These are phyloP conservation scores for Westerdykella aurantiaca DNA, from an alignment of 2,329 filamentous ascomycete genomes.

Conservation along the genomic window DNA sequence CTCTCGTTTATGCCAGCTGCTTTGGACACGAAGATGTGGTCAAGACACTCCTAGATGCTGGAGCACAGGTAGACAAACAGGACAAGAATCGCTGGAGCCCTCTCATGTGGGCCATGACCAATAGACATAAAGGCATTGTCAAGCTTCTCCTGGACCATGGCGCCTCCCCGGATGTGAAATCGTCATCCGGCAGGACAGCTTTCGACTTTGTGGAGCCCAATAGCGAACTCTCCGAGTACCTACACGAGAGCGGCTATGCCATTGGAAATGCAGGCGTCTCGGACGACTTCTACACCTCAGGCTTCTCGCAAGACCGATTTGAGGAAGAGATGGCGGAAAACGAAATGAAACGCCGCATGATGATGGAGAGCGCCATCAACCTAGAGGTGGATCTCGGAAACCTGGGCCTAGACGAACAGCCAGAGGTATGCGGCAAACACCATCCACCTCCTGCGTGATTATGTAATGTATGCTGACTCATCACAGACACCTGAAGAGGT, in stretches of 20 bases:
- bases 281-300: slow-evolving; percentile 91
- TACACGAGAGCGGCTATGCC: slow-evolving; percentile 89
- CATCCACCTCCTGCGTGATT: not conserved
- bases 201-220: slow-evolving; percentile 94
- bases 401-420: slow-evolving; percentile 89
- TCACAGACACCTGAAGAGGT: slow-evolving; percentile 61
- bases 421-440: slow-evolving; percentile 60
- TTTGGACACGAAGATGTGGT: slow-evolving; percentile 94
- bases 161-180: slow-evolving; percentile 92
- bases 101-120: slow-evolving; percentile 99
- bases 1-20: slow-evolving; percentile 94
- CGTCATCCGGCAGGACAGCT: slow-evolving; percentile 85
- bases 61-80: slow-evolving; percentile 84
- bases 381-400: slow-evolving; percentile 95
- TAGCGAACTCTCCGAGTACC: slow-evolving; percentile 92
- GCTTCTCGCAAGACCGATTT: slow-evolving; percentile 87
- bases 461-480: slow-evolving; percentile 11
- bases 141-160: slow-evolving; percentile 89
- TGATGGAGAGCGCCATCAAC: slow-evolving; percentile 98
- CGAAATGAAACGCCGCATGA: slow-evolving; percentile 92
- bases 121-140: slow-evolving; percentile 91
- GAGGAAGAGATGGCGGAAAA: slow-evolving; percentile 97
- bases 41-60: slow-evolving; percentile 72
- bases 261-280: slow-evolving; percentile 73
- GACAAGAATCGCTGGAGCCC: slow-evolving; percentile 97